A percentile compares a stretch with the other conserved stretches of the same genome.
Conservation (phyloP, 1,284 basidiomycete genomes). For the Inonotus obliquus region DNA sequence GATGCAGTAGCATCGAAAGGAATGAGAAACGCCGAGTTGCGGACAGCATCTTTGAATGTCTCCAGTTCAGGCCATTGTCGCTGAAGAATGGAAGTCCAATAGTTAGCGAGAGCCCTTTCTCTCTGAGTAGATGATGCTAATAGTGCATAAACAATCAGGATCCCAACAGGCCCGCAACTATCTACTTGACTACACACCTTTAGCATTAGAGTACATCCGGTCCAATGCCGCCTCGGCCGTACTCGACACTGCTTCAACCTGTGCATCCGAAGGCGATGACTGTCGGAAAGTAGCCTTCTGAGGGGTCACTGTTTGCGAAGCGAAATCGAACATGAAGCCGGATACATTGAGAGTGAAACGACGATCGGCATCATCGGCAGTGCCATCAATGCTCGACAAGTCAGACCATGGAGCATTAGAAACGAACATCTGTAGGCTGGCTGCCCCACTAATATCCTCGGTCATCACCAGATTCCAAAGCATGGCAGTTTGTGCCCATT, state of each 20-base stretch:
- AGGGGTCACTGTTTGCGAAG: constrained; percentile 43
- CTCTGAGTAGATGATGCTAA: constrained; percentile 51
- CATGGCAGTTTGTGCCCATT: constrained; percentile 54
- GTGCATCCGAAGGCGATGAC: constrained; percentile 42
- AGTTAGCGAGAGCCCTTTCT: constrained; percentile 41
- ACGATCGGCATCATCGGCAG: constrained; percentile 27
- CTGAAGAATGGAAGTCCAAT: constrained; percentile 52
- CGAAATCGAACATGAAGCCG: constrained; percentile 57
- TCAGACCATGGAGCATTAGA: constrained; percentile 41
- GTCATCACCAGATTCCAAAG: constrained; percentile 55
- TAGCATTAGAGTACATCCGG: constrained; percentile 54
- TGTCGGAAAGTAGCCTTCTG: constrained; percentile 40
- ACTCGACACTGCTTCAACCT: constrained; percentile 40
- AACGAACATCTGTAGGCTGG: constrained; percentile 42
- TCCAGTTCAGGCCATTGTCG: constrained; percentile 39
- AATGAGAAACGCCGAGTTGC: constrained; percentile 47
- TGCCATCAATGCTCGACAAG: constrained; percentile 38
- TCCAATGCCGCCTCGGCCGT: constrained; percentile 41
- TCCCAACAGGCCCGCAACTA: not conserved
- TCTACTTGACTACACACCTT: constrained; percentile 33
- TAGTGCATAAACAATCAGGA: not conserved
- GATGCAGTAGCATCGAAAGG: constrained; percentile 51
- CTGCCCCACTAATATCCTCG: constrained; percentile 37
- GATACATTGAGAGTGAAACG: constrained; percentile 39
- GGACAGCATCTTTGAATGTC: constrained; percentile 42